These are phyloP conservation scores for Metschnikowia corniflorae DNA, from an alignment of 805 yeast genomes.

Conservation along the genomic window DNA sequence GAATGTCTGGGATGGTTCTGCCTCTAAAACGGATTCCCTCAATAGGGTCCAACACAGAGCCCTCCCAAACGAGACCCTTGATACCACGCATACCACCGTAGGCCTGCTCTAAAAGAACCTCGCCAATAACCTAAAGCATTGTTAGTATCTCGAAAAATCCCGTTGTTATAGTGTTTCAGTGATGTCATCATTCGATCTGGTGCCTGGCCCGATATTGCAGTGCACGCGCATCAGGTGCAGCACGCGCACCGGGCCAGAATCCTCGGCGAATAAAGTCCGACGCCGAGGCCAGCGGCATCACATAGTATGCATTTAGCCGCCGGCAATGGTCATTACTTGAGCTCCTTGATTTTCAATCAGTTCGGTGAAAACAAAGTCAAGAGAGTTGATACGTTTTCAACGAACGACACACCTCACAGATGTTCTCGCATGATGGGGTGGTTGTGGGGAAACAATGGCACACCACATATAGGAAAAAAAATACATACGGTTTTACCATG, in stretches of 20 bases:
- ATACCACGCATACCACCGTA: constrained; percentile 82
- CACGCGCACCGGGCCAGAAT: constrained; percentile 1
- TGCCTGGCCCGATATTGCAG: not conserved
- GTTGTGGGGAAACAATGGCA: no score
- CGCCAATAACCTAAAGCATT: constrained; percentile 39
- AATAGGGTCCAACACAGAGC: constrained; percentile 70
- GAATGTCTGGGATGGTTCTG: constrained; percentile 69
- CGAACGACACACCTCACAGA: no score
- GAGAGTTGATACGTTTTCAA: no score
- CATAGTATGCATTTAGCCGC: no score
- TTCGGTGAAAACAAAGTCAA: no score
- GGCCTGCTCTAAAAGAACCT: constrained; percentile 32
- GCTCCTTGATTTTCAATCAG: no score
- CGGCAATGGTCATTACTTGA: no score
- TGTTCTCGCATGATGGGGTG: no score
- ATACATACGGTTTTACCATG: constrained; percentile 74
- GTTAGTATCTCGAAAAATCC: constrained; percentile 18
- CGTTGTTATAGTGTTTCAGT: no score
- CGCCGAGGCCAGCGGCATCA: not conserved
- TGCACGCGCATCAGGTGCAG: not conserved
- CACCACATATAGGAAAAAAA: not conserved
- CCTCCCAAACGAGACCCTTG: constrained; percentile 74
- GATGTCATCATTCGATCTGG: not conserved
- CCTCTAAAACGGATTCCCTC: constrained; percentile 81
- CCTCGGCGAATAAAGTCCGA: constrained; percentile 11